Percentiles rank a stretch among this genome's conserved stretches.
Evolutionary conservation across 495 filamentous ascomycete species (phyloP).

Genomic region (Aspergillus incahuasiensis): DNA sequence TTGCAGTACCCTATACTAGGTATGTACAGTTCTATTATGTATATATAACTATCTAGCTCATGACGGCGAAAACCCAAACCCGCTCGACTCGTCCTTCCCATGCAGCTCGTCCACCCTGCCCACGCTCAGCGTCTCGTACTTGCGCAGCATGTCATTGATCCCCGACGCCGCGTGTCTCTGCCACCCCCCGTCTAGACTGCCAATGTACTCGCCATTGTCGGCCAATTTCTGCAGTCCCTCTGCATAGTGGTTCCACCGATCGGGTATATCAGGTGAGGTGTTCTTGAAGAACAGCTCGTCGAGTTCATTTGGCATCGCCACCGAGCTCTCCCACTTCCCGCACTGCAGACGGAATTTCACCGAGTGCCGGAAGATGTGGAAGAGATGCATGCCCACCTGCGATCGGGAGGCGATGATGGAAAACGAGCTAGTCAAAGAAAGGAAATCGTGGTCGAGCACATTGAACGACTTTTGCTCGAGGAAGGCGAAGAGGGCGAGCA

Average conservation of each 20-base stretch:
- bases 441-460: slow-evolving; percentile 27
- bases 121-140: slow-evolving; percentile 22
- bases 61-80: slow-evolving; percentile 3
- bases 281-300: slow-evolving; percentile 16
- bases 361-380: slow-evolving; percentile 27
- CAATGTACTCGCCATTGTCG: slow-evolving; percentile 5
- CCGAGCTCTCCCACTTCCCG: neutral
- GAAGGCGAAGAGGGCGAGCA: slow-evolving; percentile 27
- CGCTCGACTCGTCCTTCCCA: neutral
- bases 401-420: slow-evolving; percentile 23
- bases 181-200: neutral
- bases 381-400: slow-evolving; percentile 23
- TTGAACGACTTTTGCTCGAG: slow-evolving; percentile 24
- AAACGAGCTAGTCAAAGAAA: slow-evolving; percentile 23
- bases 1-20: too few species aligned
- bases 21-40: neutral
- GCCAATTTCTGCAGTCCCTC: slow-evolving; percentile 8
- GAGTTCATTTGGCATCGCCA: slow-evolving; percentile 8
- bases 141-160: slow-evolving; percentile 20
- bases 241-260: slow-evolving; percentile 13
- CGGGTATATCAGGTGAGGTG: neutral
- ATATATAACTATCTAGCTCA: neutral
- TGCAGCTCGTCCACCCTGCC: slow-evolving; percentile 11
- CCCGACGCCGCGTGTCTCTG: neutral
- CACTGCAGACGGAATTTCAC: slow-evolving; percentile 16